Percentiles rank a stretch among this genome's conserved stretches.
phyloP scores from a whole-genome alignment of 1,139 yeast species.

The Lodderomyces metapsilosis region DNA sequence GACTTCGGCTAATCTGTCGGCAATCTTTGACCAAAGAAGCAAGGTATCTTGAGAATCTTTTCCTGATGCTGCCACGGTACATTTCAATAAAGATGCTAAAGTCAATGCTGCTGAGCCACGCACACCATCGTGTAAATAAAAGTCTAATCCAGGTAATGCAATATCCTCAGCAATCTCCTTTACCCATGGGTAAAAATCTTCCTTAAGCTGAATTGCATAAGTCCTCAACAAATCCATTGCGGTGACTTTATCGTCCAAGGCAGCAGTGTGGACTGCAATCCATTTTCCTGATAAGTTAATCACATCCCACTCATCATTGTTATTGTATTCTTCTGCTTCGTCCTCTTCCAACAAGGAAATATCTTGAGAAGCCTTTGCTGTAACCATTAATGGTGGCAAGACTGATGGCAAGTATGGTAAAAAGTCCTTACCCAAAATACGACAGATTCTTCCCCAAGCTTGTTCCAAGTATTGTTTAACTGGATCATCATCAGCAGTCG shows the following conservation, averaged over 20 bases:
- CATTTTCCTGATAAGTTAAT: constrained; percentile 88
- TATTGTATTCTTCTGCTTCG: constrained; percentile 77
- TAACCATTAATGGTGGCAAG: constrained; percentile 78
- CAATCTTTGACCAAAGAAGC: constrained; percentile 70
- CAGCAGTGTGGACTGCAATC: constrained; percentile 90
- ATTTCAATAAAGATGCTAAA: constrained; percentile 71
- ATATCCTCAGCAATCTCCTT: constrained; percentile 75
- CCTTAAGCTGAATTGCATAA: constrained; percentile 86
- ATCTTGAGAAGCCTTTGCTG: constrained; percentile 90
- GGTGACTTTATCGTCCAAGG: constrained; percentile 86
- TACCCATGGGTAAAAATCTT: constrained; percentile 79
- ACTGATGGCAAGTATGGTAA: constrained; percentile 86
- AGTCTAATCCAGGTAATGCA: constrained; percentile 84
- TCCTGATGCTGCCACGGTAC: constrained; percentile 67
- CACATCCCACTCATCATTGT: constrained; percentile 94
- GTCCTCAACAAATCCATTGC: constrained; percentile 87
- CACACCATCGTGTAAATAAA: constrained; percentile 91
- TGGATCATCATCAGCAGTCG: constrained; percentile 71
- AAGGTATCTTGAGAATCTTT: constrained; percentile 54
- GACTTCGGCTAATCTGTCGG: constrained; percentile 66
- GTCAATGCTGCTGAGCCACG: constrained; percentile 86
- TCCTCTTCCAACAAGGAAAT: constrained; percentile 85
- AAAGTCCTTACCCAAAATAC: constrained; percentile 81
- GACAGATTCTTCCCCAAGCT: constrained; percentile 95
- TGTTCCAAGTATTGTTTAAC: constrained; percentile 84